Base-by-base conservation (phyloP, 2,329 filamentous ascomycete species). In the Fusarium agapanthi region DNA sequence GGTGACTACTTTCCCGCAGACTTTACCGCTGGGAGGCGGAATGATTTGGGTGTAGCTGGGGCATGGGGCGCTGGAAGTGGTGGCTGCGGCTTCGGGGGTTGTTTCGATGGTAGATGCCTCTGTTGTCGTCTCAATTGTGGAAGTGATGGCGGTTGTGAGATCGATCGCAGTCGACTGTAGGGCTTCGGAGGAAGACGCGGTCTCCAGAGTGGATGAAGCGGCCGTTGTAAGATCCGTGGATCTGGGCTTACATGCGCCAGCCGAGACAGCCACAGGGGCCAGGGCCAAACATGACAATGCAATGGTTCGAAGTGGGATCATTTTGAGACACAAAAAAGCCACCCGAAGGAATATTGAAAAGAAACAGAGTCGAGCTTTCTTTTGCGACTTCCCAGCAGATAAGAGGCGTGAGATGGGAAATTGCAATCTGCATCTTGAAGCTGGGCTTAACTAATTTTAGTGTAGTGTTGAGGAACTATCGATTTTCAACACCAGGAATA, bases 171-270 rank as follows among this genome's bases (percentile, higher is more conserved):
- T 41, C 2, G 57, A 34, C 4, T 38, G 37, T 0, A 60, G 0
- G 6, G 9, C 3, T 22, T 35, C 34, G 14, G 37, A 26, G 8
- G 40, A 6, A 1, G 50, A 53, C 5, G 24, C 14, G 4, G 43
- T 57, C 8, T 32, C 26, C 1, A 28, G 5, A 26, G 10, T 7
- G 4, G 30, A 28, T 0, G 47, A 15, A 5, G 22, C 7, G 1
- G 11, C 26, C 22, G 41, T 47, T 1, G 12, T 40, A 2, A 38
- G 14, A 38, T 67, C 55, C 0, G 55, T 55, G 8, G 63, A 61
- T 22, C 7, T 44, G 2, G 63, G 65, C 37, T 67, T 68, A 16
- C 65, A 68, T 3, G 62, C 55, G 7, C 65, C 24, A 11, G 38
- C 56, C 11, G 34, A 32, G 0, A 48, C 48, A 13, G 40, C 35